Percentiles rank a stretch among this genome's conserved stretches.
Evolutionary conservation across 306 rosid species (phyloP).

Genomic region (Rosa lucieae): DNA sequence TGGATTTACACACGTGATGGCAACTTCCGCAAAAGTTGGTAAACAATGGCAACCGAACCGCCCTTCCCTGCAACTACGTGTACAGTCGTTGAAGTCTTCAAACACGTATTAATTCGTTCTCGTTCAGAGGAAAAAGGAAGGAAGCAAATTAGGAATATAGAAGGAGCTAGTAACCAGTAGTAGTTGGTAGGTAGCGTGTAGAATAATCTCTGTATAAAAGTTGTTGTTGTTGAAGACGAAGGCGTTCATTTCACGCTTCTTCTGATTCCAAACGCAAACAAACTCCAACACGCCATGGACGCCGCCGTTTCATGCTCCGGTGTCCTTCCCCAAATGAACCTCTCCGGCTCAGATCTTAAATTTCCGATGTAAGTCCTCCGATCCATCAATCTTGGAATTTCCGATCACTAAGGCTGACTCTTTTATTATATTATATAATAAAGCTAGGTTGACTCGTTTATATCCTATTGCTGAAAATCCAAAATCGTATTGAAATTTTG

Average conservation of each 20-base stretch:
- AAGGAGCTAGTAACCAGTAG: background rate
- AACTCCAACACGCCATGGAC: slow-evolving; percentile 36
- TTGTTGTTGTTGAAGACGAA: background rate
- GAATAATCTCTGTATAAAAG: background rate
- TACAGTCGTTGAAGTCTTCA: background rate
- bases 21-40: background rate
- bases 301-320: slow-evolving; percentile 33
- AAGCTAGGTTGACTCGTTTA: background rate
- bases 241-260: background rate
- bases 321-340: slow-evolving; percentile 25
- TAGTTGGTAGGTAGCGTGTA: background rate
- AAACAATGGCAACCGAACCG: background rate
- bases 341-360: slow-evolving; percentile 31
- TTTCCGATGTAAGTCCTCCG: slow-evolving; percentile 42
- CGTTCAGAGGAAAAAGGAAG: background rate
- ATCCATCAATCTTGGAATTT: background rate
- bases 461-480: background rate
- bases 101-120: background rate
- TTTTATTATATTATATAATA: background rate
- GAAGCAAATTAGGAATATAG: background rate
- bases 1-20: background rate
- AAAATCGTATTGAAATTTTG: background rate
- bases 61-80: background rate
- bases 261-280: background rate
- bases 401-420: background rate